Percentiles rank a stretch among this genome's conserved stretches.
These are phyloP conservation scores for Gamsiella multidivaricata DNA, from an alignment of 192 early-diverging fungal species.

Conservation along the genomic window DNA sequence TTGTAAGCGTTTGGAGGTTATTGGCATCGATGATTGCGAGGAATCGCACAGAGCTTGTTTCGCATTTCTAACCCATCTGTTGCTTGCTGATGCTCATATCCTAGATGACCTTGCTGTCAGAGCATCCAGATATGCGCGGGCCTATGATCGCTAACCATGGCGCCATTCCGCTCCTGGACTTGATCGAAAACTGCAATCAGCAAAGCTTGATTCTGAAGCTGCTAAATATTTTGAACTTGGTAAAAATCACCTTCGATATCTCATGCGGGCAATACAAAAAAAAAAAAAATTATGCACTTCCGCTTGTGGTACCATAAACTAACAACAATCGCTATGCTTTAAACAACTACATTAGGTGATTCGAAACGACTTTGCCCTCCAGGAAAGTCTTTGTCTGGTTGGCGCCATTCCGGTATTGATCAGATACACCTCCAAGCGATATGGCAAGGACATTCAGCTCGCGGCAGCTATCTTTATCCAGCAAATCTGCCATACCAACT, in stretches of 20 bases:
- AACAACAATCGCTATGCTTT: too few species aligned
- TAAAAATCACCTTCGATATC: slow-evolving; percentile 6
- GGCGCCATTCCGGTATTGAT: slow-evolving; percentile 66
- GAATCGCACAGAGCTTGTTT: too few species aligned
- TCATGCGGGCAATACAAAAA: too few species aligned
- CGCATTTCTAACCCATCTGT: too few species aligned
- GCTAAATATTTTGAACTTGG: slow-evolving; percentile 55
- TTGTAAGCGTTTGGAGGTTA: too few species aligned
- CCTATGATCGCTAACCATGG: slow-evolving; percentile 60
- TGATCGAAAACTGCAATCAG: slow-evolving; percentile 55
- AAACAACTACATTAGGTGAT: too few species aligned
- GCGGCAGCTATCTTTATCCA: slow-evolving; percentile 63
- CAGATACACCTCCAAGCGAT: slow-evolving; percentile 53
- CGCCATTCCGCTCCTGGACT: slow-evolving; percentile 57
- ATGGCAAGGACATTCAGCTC: slow-evolving; percentile 54
- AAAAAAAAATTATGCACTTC: too few species aligned
- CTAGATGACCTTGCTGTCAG: slow-evolving; percentile 43
- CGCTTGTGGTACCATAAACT: too few species aligned
- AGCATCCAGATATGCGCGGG: slow-evolving; percentile 56
- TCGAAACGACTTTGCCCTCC: slow-evolving; percentile 51
- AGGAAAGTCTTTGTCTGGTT: slow-evolving; percentile 64
- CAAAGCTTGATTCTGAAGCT: slow-evolving; percentile 39
- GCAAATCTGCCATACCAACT: slow-evolving; percentile 60
- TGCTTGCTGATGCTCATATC: too few species aligned
- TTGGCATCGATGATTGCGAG: too few species aligned